Evolutionary conservation across 1,284 basidiomycete species (phyloP), one percentile per base, ranked within the genome.

Genomic region (Macrocybe sp.): DNA sequence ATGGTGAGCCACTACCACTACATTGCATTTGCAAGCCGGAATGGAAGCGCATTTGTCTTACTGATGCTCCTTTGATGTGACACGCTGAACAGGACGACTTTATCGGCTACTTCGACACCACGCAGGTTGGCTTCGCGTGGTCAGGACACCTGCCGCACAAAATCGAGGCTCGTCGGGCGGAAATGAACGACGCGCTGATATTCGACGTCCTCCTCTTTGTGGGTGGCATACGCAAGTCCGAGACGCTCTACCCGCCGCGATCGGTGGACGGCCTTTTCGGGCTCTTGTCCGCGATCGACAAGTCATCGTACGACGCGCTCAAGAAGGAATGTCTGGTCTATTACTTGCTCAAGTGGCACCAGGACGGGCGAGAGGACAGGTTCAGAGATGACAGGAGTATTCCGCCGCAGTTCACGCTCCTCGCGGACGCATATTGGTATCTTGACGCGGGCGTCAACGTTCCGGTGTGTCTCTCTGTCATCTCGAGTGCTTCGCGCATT

Each of bases 391-490:
- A 79, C 35, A 69, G 73, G 35, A 78, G 74, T 53, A 82, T 90
- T 50, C 79, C 84, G 6, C 82, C 85, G 2, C 86, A 89, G 56
- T 89, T 89, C 56, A 70, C 76, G 10, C 70, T 76, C 7, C 70
- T 89, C 40, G 77, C 84, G 16, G 83, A 89, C 64, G 88, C 87
- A 57, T 91, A 90, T 67, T 91, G 86, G 85, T 67, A 78, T 58
- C 65, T 91, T 55, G 88, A 91, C 64, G 73, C 78, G 2, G 85
- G 82, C n/a, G 67, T 74, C 14, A 69, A 81, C 39, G 61, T 85
- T 46, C 59, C 72, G 43, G 85, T 88, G 62, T 54, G 83, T 75
- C 28, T 37, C 36, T 8, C 46, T 44, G n/a, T 33, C 31, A 33
- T 39, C 31, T 48, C 8, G 2, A 8, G 45, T 30, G 42, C 33